Evolutionary conservation across 2,329 filamentous ascomycete genomes (phyloP), one percentile per base, ranked within the genome.

Genomic region (Arthroderma uncinatum): DNA sequence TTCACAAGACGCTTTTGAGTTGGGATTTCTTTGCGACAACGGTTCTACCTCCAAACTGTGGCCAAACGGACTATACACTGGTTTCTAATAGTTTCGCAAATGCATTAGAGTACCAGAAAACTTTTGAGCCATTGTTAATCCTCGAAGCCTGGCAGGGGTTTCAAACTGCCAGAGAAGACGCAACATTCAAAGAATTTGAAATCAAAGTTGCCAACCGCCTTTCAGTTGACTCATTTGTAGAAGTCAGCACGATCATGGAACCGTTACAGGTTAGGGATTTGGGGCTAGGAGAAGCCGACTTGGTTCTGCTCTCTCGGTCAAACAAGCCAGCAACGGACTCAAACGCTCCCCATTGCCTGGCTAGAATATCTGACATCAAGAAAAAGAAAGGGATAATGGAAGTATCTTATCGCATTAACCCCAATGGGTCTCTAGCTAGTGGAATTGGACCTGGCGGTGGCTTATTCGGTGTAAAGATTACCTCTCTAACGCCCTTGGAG

Each of bases 71-170:
- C 47, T 95, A 92, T 66, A 82, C 79, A 50, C 78, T 82, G 56
- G 92, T 98, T 9, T 84, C 86, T 4, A 85, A 88, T 60, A 82
- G 82, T 0, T 98, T 95, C 71, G 71, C 77, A 28, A 84, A 89
- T 63, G 87, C 90, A 0, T 74, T 75, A 44, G 84, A 87, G 53
- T 98, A 98, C 68, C 88, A 94, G 68, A 79, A 82, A 59, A 95
- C 90, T 0, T 98, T 98, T 71, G 85, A 94, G 63, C 91, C 92
- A 4, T 78, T 98, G 21, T 79, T 98, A 34, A 83, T 93, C 30
- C 85, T 95, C 25, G 93, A 98, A 75, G 92, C 92, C 30, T 98
- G 93, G 93, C 87, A 94, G 67, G 87, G 88, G 3, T 93, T 98
- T 68, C 85, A 94, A 54, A 91, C 89, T 53, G 82, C 88, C 19